These are phyloP conservation scores for Clarkia xantiana DNA, from an alignment of 345 rosid species.

Conservation along the genomic window DNA sequence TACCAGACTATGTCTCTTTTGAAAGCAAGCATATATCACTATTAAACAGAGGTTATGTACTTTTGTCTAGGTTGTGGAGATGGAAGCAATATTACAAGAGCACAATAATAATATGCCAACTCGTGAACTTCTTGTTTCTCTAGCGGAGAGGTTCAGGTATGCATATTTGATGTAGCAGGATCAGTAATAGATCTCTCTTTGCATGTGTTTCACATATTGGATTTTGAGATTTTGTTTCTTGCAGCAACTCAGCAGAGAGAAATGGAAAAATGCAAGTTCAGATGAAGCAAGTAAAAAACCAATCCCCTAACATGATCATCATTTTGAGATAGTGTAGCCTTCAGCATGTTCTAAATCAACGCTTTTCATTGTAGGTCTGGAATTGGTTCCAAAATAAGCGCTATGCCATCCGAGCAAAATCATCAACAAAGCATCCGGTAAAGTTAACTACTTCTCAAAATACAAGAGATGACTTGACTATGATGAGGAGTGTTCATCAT, in stretches of 20 bases:
- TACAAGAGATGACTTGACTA: constrained; percentile 49
- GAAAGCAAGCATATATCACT: too few species aligned
- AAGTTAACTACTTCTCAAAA: constrained; percentile 62
- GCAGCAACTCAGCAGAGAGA: constrained; percentile 63
- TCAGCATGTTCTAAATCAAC: constrained; percentile 4
- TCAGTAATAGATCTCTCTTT: too few species aligned
- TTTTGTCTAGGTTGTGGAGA: constrained; percentile 62
- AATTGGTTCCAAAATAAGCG: constrained; percentile 99
- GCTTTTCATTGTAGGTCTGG: constrained; percentile 47
- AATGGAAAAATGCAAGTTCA: constrained; percentile 80
- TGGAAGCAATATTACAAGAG: constrained; percentile 79
- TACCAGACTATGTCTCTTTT: too few species aligned
- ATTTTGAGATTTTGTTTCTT: too few species aligned
- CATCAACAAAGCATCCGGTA: constrained; percentile 52
- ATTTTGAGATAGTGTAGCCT: not conserved
- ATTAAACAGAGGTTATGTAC: too few species aligned
- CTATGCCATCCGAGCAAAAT: constrained; percentile 80
- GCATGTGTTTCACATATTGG: too few species aligned
- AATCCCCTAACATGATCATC: not conserved
- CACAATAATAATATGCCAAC: constrained; percentile 66
- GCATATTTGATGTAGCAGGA: too few species aligned
- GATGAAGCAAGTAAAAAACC: constrained; percentile 69
- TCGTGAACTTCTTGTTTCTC: constrained; percentile 56
- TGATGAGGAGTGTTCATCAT: constrained; percentile 34
- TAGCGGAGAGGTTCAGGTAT: constrained; percentile 90